Evolutionary conservation across 108 stramenopile species (phyloP).

Genomic region (Asterionellopsis glacialis): DNA sequence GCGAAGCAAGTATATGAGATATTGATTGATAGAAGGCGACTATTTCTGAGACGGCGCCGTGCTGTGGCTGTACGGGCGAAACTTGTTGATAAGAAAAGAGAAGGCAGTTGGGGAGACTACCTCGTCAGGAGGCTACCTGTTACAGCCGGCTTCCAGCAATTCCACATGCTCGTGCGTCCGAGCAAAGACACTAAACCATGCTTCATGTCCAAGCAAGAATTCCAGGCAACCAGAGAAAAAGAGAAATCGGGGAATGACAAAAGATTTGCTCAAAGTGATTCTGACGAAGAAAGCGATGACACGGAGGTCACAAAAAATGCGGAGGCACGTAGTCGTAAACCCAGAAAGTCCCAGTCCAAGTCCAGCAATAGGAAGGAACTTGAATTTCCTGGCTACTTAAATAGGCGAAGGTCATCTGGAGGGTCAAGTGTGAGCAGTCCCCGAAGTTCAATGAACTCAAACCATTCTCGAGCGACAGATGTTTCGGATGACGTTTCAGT

Average conservation of each 20-base stretch:
- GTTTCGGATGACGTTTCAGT: too few species aligned
- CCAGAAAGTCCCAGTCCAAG: too few species aligned
- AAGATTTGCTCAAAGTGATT: too few species aligned
- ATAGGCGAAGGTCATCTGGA: too few species aligned
- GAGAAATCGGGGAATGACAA: background rate
- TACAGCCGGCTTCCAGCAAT: background rate
- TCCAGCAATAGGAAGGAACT: too few species aligned
- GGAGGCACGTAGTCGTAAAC: too few species aligned
- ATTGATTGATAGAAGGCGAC: background rate
- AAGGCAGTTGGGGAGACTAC: background rate
- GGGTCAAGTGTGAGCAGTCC: too few species aligned
- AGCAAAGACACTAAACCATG: background rate
- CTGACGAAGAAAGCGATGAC: too few species aligned
- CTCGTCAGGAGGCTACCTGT: constrained; percentile 2
- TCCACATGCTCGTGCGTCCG: constrained; percentile 5
- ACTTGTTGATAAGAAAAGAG: background rate
- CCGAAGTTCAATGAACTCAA: too few species aligned
- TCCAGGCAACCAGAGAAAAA: background rate
- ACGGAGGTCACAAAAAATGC: too few species aligned
- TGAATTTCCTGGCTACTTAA: too few species aligned
- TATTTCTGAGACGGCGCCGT: constrained; percentile 2
- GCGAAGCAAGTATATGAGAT: constrained; percentile 7
- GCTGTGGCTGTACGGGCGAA: background rate
- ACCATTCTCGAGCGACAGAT: too few species aligned
- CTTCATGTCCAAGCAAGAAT: background rate